These are phyloP conservation scores for Phaeosphaeria sp. DNA, from an alignment of 2,329 filamentous ascomycete genomes.

Conservation along the genomic window DNA sequence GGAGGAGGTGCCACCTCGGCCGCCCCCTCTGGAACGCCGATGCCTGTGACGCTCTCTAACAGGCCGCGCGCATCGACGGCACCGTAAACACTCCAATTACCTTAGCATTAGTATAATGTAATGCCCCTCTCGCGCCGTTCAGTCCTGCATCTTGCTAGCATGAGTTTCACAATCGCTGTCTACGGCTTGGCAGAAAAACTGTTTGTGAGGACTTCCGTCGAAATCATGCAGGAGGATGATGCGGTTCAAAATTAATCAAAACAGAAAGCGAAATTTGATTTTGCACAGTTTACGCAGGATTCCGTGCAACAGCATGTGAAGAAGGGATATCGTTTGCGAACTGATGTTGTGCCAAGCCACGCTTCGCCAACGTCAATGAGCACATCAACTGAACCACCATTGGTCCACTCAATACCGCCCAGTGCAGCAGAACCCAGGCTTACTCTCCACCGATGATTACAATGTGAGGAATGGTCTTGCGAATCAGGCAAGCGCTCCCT, in stretches of 20 bases:
- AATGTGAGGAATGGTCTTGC: too few species aligned
- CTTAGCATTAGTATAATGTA: conserved; percentile 14
- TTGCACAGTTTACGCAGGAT: too few species aligned
- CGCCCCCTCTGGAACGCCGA: conserved; percentile 33
- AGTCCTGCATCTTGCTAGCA: not conserved
- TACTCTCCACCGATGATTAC: too few species aligned
- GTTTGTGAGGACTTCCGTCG: not conserved
- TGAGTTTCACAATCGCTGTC: not conserved
- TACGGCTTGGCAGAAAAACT: not conserved
- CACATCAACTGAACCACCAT: too few species aligned
- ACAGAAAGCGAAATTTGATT: too few species aligned
- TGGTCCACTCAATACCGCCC: too few species aligned
- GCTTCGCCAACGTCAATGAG: too few species aligned
- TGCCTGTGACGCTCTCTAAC: conserved; percentile 22
- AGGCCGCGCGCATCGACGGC: not conserved
- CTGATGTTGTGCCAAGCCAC: too few species aligned
- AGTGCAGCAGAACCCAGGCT: too few species aligned
- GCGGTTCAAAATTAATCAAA: too few species aligned
- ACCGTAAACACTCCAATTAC: not conserved
- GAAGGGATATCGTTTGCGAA: too few species aligned
- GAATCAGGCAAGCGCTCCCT: not conserved
- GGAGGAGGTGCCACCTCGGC: conserved; percentile 12
- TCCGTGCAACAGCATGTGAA: too few species aligned
- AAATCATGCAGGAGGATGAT: not conserved
- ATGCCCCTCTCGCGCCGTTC: conserved; percentile 1